Evolutionary conservation across 257 asterid species (phyloP).

Genomic region (Solanum phureja): DNA sequence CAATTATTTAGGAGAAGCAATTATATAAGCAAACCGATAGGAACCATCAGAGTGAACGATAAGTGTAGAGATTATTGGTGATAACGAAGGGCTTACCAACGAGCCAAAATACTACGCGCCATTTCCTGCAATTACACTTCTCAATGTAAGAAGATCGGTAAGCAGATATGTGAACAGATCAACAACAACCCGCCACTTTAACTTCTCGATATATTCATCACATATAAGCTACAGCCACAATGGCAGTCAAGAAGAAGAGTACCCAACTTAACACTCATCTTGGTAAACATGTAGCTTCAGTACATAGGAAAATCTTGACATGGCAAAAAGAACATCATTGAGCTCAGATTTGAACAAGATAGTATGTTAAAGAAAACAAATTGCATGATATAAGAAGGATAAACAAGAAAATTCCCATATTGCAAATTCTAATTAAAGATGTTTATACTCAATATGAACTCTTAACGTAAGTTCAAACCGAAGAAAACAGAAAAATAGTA

Average conservation of each 20-base stretch:
- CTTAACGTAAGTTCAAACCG: background rate
- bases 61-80: too few relatives aligned
- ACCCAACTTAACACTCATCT: slow-evolving; percentile 15
- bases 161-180: slow-evolving; percentile 31
- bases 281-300: slow-evolving; percentile 25
- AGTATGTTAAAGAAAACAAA: background rate
- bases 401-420: background rate
- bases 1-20: too few relatives aligned
- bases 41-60: too few relatives aligned
- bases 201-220: slow-evolving; percentile 8
- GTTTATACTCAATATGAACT: background rate
- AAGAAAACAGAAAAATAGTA: background rate
- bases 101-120: too few relatives aligned
- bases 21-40: too few relatives aligned
- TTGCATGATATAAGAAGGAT: background rate
- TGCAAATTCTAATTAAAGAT: background rate
- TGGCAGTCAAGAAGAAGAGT: slow-evolving; percentile 37
- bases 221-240: slow-evolving; percentile 34
- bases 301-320: background rate
- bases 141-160: slow-evolving; percentile 39
- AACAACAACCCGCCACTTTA: slow-evolving; percentile 41
- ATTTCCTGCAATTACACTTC: background rate
- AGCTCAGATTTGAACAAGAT: background rate
- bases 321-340: background rate
- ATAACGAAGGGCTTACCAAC: too few relatives aligned